Conservation (phyloP, 164 flowering plant genomes). For the Aristolochia fimbriata region DNA sequence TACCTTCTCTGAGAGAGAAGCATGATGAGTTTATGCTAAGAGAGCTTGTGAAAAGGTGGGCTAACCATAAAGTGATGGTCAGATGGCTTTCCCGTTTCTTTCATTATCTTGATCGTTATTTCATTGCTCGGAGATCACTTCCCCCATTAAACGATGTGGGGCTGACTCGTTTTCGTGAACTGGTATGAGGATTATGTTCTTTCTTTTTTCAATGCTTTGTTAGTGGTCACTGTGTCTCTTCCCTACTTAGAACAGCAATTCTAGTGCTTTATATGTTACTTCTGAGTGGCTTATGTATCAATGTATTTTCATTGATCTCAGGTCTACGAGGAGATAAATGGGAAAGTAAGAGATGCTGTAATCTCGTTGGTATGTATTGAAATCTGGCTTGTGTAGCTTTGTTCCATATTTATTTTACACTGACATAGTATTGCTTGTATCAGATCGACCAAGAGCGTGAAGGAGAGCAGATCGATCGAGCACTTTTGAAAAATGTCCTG, state of each 20-base stretch:
- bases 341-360: slow-evolving; percentile 15
- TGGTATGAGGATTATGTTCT: slow-evolving; percentile 31
- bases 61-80: slow-evolving; percentile 90
- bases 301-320: background rate
- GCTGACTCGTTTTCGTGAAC: slow-evolving; percentile 80
- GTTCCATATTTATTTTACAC: too few relatives aligned
- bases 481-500: slow-evolving; percentile 63
- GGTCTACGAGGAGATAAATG: slow-evolving; percentile 13
- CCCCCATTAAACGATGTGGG: slow-evolving; percentile 88
- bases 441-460: slow-evolving; percentile 18
- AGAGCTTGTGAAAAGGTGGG: slow-evolving; percentile 93
- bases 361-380: slow-evolving; percentile 10
- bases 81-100: slow-evolving; percentile 97
- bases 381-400: background rate
- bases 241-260: background rate
- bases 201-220: background rate
- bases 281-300: background rate
- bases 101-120: slow-evolving; percentile 80
- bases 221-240: background rate
- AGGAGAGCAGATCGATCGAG: slow-evolving; percentile 71
- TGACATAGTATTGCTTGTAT: too few relatives aligned
- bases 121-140: slow-evolving; percentile 79
- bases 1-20: slow-evolving; percentile 84
- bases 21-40: slow-evolving; percentile 94
- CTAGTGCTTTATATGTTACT: background rate